These are phyloP conservation scores for Rhinocladiella similis DNA, from an alignment of 2,329 filamentous ascomycete genomes.

Conservation along the genomic window DNA sequence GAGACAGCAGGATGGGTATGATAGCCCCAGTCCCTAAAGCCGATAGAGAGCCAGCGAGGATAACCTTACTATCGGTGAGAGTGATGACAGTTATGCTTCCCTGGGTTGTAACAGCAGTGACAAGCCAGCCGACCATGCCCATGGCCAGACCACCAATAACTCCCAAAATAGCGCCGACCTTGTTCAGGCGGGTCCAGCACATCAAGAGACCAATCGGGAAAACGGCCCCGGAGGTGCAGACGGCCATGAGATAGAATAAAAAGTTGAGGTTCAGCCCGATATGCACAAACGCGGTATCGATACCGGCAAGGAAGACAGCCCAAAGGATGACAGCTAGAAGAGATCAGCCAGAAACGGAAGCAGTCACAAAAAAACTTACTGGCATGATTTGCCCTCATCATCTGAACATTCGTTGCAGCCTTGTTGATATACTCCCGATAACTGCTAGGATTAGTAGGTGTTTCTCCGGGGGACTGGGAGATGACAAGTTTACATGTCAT, in stretches of 20 bases:
- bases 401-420: conserved; percentile 6
- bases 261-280: conserved; percentile 12
- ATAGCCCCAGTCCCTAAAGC: conserved; percentile 10
- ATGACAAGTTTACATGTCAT: conserved; percentile 58
- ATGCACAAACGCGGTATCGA: conserved; percentile 11
- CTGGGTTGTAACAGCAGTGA: conserved; percentile 5
- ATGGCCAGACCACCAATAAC: conserved; percentile 8
- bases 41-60: conserved; percentile 8
- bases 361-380: no score
- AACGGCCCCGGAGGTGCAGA: conserved; percentile 12
- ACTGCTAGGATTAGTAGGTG: not conserved
- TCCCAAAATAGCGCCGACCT: conserved; percentile 6
- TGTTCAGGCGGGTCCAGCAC: conserved; percentile 14
- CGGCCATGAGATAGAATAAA: conserved; percentile 13
- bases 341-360: no score
- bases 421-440: conserved; percentile 9
- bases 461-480: not conserved
- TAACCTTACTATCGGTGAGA: conserved; percentile 11
- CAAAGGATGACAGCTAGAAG: conserved; percentile 3
- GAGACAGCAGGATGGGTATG: conserved; percentile 8
- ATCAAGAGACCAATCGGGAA: conserved; percentile 13
- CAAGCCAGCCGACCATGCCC: conserved; percentile 12
- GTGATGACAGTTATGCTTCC: conserved; percentile 2
- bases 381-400: conserved; percentile 13
- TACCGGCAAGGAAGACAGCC: conserved; percentile 13